phyloP scores from a whole-genome alignment of 2,329 filamentous ascomycete species.

The Hypoxylon sp. region DNA sequence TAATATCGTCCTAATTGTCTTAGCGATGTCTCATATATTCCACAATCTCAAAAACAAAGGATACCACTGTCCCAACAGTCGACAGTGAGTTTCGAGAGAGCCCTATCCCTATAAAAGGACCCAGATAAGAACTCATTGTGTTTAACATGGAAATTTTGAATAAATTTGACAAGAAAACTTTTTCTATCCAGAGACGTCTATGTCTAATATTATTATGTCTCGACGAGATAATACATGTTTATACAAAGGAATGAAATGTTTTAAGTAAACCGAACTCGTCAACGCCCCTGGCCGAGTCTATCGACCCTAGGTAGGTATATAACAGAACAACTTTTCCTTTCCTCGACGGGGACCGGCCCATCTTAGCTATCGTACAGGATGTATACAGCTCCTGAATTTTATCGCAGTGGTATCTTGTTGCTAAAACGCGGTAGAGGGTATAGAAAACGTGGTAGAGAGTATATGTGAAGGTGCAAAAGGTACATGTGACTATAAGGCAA shows the following conservation, averaged over 20 bases:
- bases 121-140: too few relatives aligned
- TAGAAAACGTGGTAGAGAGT: too few relatives aligned
- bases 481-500: background rate
- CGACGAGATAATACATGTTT: conserved; percentile 16
- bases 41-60: too few relatives aligned
- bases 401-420: background rate
- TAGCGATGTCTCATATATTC: too few relatives aligned
- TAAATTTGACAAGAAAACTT: background rate
- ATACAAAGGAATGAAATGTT: conserved; percentile 20
- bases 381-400: conserved; percentile 1
- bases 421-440: background rate
- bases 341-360: conserved; percentile 32
- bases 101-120: too few relatives aligned
- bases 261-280: background rate
- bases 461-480: too few relatives aligned
- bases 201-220: conserved; percentile 2
- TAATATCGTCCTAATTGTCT: too few relatives aligned
- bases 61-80: too few relatives aligned
- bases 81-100: too few relatives aligned
- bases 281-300: conserved; percentile 14
- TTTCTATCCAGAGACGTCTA: conserved; percentile 19
- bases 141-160: too few relatives aligned
- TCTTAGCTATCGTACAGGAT: background rate
- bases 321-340: conserved; percentile 6
- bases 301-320: too few relatives aligned